Base-by-base conservation (phyloP, 306 rosid genomes). In the Pterocarpus santalinus region DNA sequence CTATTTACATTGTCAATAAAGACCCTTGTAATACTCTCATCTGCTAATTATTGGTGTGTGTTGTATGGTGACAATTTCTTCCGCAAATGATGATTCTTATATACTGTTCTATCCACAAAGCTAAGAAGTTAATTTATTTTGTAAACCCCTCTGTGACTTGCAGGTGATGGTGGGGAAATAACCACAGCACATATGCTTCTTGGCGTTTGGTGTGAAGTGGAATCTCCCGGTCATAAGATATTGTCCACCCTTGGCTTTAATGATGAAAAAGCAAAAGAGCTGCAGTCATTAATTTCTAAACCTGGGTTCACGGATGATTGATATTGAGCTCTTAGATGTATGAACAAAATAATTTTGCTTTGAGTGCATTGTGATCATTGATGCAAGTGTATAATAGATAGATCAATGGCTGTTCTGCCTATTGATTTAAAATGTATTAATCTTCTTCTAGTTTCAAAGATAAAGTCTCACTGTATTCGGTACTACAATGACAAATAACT, bases 141-240 rank as follows among this genome's bases (percentile, higher is more conserved):
- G 2, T 56, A 49, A 52, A 12, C 69, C 36, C 49, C 30, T 17
- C 49, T 65, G 4, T 62, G 33, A 66, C 65, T 58, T 77, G 79
- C 73, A 89, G 92, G 92, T 4, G 66, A 69, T 53, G 63, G 70
- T n/a, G 89, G 83, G 57, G 89, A 91, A 87, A 78, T 89, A 67
- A 80, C 85, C 32, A 84, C 92, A 13, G 65, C 82, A 35, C 72
- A 83, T 84, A 22, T 87, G 22, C 91, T 90, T 75, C 86, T 90
- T 33, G 90, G 92, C 44, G 75, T 87, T 49, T 91, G 95, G 90
- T 76, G 79, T 13, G 87, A 87, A 62, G 77, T 44, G 36, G 83
- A 85, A 64, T 87, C 91, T 6, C 87, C 87, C 0, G 90, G 90
- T 64, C 81, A 76, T 73, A 88, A 87, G 76, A 80, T 87, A 77